Conservation (phyloP, 805 yeast species). For the Candida schatavii region DNA sequence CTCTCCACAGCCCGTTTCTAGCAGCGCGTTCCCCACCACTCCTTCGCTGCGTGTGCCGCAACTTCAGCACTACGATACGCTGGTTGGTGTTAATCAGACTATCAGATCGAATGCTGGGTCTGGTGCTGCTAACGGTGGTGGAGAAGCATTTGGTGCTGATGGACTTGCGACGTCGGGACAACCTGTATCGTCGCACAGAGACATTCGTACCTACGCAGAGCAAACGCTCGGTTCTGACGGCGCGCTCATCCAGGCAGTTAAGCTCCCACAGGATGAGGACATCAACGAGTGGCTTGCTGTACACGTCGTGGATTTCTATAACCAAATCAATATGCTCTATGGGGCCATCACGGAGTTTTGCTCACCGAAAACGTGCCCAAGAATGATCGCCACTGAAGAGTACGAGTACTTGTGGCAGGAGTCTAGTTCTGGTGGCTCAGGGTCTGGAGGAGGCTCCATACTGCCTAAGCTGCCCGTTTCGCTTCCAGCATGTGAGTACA, state of each 20-base stretch:
- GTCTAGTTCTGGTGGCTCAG: slow-evolving; percentile 31
- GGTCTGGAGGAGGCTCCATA: slow-evolving; percentile 16
- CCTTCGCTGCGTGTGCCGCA: slow-evolving; percentile 28
- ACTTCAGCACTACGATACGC: slow-evolving; percentile 14
- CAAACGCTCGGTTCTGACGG: slow-evolving; percentile 93
- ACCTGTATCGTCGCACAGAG: slow-evolving; percentile 56
- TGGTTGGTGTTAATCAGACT: slow-evolving; percentile 27
- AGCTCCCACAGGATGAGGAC: slow-evolving; percentile 90
- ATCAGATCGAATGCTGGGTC: slow-evolving; percentile 17
- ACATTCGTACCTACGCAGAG: slow-evolving; percentile 85
- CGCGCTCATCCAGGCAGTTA: slow-evolving; percentile 88
- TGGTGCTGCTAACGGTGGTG: slow-evolving; percentile 9
- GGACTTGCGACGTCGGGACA: slow-evolving; percentile 22
- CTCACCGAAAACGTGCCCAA: slow-evolving; percentile 90
- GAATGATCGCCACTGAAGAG: slow-evolving; percentile 97
- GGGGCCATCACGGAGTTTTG: slow-evolving; percentile 96
- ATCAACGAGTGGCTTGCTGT: slow-evolving; percentile 94
- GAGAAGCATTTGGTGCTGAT: background rate
- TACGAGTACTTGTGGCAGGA: slow-evolving; percentile 98
- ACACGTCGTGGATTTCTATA: slow-evolving; percentile 95
- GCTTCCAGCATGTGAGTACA: slow-evolving; percentile 92
- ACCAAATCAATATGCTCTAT: slow-evolving; percentile 93
- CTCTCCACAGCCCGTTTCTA: slow-evolving; percentile 36
- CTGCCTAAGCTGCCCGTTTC: slow-evolving; percentile 70
- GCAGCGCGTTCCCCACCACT: slow-evolving; percentile 30